These are phyloP conservation scores for Circinella minor DNA, from an alignment of 371 early-diverging fungal genomes.

Conservation along the genomic window DNA sequence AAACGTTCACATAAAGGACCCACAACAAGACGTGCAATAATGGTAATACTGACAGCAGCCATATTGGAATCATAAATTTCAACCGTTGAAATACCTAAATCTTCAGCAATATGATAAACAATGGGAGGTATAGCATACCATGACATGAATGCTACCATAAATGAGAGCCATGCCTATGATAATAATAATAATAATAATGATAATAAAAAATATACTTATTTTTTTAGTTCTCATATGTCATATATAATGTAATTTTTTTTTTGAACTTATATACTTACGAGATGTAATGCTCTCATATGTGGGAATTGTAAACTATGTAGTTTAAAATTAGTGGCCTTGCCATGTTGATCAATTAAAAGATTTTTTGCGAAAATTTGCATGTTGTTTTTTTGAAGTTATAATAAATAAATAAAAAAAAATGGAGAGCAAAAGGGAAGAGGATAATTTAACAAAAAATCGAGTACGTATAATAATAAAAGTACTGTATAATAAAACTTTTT, in stretches of 20 bases:
- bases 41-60: conserved; percentile 42
- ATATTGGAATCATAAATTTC: conserved; percentile 37
- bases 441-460: too few relatives aligned
- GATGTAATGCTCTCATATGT: conserved; percentile 29
- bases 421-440: too few relatives aligned
- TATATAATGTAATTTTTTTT: too few relatives aligned
- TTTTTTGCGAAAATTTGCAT: conserved; percentile 21
- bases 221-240: too few relatives aligned
- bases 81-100: conserved; percentile 17
- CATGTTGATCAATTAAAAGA: conserved; percentile 23
- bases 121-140: conserved; percentile 71
- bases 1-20: conserved; percentile 58
- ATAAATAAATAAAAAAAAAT: not conserved
- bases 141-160: conserved; percentile 44
- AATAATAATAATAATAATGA: not conserved
- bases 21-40: conserved; percentile 44
- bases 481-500: too few relatives aligned
- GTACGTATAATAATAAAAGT: too few relatives aligned
- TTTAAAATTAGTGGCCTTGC: conserved; percentile 29
- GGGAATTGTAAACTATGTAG: conserved; percentile 20
- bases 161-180: conserved; percentile 38
- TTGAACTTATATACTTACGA: conserved; percentile 22
- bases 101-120: conserved; percentile 32
- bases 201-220: too few relatives aligned
- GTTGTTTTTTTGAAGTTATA: not conserved